Base-by-base conservation (phyloP, 2,329 filamentous ascomycete genomes). In the Fusarium albosuccineum region DNA sequence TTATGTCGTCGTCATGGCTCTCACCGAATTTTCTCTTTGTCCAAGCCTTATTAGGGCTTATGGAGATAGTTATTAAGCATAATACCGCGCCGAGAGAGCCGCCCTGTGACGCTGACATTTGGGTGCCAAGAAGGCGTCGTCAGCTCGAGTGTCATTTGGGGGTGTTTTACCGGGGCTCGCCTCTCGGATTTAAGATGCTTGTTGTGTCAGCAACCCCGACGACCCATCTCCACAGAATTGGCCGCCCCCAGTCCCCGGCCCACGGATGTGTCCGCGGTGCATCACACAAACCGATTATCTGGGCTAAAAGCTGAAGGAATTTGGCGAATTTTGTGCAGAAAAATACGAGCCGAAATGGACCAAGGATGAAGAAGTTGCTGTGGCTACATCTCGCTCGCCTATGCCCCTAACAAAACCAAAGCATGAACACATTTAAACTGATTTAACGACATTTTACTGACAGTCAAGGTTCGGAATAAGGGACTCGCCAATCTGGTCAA, bases 101-200 rank as follows among this genome's bases (percentile, higher is more conserved):
- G 30, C 30, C 30, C 30, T 46, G 39, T 60, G 55, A 60, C 57
- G 52, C 61, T 58, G 52, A 64, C 61, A 59, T 36, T 41, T 7
- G 2, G 26, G 14, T 46, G 62, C 62, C 62, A 65, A 65, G 62
- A 61, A 14, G 14, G 34, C 14, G 26, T 61, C 62, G 62, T 65
- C 61, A 65, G 62, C 62, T 61, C 29, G 11, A 22, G 49, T 50
- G 62, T 65, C 55, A 42, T 44, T 56, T 54, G 40, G 22, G 22
- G 22, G 22, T 22, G 42, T 39, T 50, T 22, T 22, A 22, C 22
- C 22, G 22, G 22, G 22, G 22, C 36, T 44, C 33, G 16, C 50
- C 44, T 51, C 39, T 65, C 62, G 62, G 62, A 65, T 29, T 65
- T 65, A 65, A 44, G 40, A 42, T 42, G 40, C 22, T 22, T 41